Evolutionary conservation across 306 rosid genomes (phyloP).

Genomic region (Medicago lupulina): DNA sequence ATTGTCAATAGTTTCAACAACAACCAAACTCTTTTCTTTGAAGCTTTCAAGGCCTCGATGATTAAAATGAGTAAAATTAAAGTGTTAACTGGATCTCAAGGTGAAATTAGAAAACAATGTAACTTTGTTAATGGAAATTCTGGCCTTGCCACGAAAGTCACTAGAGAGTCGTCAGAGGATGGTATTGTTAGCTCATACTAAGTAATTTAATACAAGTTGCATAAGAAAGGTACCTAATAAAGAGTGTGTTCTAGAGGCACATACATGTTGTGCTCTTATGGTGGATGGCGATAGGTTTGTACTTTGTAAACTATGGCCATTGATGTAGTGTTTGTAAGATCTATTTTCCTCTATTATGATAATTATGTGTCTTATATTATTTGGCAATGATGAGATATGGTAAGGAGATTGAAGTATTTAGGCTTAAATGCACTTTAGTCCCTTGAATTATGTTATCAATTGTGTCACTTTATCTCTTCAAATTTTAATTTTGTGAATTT

Average conservation of each 20-base stretch:
- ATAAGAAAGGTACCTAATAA: neutral
- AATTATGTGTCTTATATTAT: no score
- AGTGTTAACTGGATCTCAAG: constrained; percentile 47
- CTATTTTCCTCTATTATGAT: neutral
- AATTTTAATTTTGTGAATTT: no score
- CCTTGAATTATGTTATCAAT: no score
- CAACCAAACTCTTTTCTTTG: constrained; percentile 44
- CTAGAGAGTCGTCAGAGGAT: constrained; percentile 15
- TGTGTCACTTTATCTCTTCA: no score
- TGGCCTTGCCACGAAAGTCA: neutral
- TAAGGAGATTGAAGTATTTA: no score
- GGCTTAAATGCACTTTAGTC: no score
- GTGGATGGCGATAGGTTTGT: neutral
- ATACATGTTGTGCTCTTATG: neutral
- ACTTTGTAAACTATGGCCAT: neutral
- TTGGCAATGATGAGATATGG: no score
- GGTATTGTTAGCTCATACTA: constrained; percentile 40
- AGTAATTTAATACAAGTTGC: neutral
- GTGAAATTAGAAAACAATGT: constrained; percentile 47
- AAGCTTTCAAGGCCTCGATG: constrained; percentile 44
- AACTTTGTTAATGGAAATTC: constrained; percentile 43
- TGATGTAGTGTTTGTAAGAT: neutral
- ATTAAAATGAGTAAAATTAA: constrained; percentile 49
- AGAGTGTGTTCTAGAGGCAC: neutral
- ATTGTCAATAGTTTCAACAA: constrained; percentile 38